phyloP scores from a whole-genome alignment of 225 moss, liverwort and hornwort genomes.

The Pseudoscleropodium purum region DNA sequence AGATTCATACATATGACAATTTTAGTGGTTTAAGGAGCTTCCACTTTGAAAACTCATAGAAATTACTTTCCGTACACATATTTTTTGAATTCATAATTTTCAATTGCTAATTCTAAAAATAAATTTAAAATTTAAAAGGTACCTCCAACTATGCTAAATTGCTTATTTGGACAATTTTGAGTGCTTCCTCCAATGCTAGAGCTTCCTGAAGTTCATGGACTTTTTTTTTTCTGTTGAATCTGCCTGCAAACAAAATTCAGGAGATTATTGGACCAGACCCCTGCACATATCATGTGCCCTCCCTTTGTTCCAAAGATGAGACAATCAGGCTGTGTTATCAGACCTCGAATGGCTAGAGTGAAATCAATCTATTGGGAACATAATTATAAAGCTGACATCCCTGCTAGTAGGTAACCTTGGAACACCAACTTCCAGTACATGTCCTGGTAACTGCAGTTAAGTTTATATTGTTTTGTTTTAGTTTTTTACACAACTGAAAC shows the following conservation, averaged over 20 bases:
- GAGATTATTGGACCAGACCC: not conserved
- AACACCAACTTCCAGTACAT: not conserved
- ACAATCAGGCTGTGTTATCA: not conserved
- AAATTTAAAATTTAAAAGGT: no score
- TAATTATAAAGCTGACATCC: not conserved
- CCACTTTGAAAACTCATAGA: no score
- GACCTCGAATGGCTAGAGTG: not conserved
- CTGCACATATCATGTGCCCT: not conserved
- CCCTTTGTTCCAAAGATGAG: not conserved
- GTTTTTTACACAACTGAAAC: no score
- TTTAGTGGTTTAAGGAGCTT: no score
- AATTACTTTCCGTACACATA: no score
- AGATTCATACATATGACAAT: no score
- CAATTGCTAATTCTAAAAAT: no score
- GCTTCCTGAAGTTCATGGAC: not conserved
- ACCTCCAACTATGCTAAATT: no score
- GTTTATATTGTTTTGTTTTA: no score
- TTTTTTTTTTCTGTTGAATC: not conserved
- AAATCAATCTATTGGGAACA: not conserved
- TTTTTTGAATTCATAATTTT: no score
- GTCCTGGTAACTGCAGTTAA: not conserved
- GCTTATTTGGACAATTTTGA: no score
- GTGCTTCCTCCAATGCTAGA: no score
- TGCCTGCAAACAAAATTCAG: not conserved
- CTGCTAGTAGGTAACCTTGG: not conserved